These are phyloP conservation scores for Fusarium dlaminii DNA, from an alignment of 2,329 filamentous ascomycete genomes.

Conservation along the genomic window DNA sequence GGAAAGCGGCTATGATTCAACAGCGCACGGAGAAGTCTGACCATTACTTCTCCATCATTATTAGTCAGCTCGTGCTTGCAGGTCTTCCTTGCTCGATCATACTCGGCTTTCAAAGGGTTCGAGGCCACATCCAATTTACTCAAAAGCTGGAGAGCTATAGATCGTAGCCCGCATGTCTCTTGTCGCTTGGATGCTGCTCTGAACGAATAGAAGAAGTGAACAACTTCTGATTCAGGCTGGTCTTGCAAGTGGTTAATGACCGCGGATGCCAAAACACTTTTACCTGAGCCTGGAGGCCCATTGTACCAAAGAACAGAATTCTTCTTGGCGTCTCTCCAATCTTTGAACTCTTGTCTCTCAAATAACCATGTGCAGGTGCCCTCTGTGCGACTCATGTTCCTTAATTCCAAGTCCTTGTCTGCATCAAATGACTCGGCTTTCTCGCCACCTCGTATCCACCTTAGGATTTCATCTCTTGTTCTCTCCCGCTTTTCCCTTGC, in stretches of 20 bases:
- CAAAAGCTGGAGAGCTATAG: background rate
- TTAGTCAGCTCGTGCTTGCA: background rate
- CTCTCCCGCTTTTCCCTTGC: background rate
- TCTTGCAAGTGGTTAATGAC: background rate
- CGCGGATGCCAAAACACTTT: background rate
- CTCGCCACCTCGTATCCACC: background rate
- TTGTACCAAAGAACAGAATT: background rate
- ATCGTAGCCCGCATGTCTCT: background rate
- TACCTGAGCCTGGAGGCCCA: background rate
- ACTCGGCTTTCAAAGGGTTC: background rate
- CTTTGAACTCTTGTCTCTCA: background rate
- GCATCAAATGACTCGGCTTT: background rate
- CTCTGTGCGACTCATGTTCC: background rate
- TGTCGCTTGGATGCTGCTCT: rapidly evolving
- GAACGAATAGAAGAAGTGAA: background rate
- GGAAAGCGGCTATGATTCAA: background rate
- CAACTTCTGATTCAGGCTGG: background rate
- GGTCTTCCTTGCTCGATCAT: background rate
- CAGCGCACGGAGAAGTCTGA: background rate
- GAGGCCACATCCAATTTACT: background rate
- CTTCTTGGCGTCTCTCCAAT: background rate
- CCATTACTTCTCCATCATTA: background rate
- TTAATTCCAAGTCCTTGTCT: background rate
- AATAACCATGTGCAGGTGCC: background rate
- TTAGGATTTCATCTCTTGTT: background rate